Evolutionary conservation across 2,329 filamentous ascomycete species (phyloP).

Genomic region (Lasiodiplodia sp.): DNA sequence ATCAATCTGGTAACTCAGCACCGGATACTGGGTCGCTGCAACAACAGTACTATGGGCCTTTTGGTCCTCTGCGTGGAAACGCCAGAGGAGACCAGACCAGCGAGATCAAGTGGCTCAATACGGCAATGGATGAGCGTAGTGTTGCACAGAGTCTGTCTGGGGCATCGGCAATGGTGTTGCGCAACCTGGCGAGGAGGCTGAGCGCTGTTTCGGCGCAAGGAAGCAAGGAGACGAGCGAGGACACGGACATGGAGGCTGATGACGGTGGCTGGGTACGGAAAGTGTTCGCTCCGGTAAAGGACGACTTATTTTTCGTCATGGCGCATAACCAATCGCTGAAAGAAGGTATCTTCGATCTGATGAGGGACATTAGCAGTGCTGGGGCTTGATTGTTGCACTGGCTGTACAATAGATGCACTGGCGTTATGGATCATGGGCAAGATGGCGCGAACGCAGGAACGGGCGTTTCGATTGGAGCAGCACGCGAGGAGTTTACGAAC

Average conservation of each 20-base stretch:
- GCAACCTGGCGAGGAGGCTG: conserved; percentile 71
- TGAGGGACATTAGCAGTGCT: conserved; percentile 38
- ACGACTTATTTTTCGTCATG: conserved; percentile 72
- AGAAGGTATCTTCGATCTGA: conserved; percentile 46
- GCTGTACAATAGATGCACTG: conserved; percentile 27
- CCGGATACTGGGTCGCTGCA: not conserved
- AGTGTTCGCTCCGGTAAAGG: conserved; percentile 71
- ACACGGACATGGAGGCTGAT: conserved; percentile 56
- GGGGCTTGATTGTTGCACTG: conserved; percentile 6
- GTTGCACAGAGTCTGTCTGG: conserved; percentile 80
- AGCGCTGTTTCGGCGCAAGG: conserved; percentile 35
- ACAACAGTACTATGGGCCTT: not conserved
- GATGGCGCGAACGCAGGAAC: conserved; percentile 6
- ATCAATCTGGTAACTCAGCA: conserved; percentile 62
- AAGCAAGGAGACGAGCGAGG: conserved; percentile 49
- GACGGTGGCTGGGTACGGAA: conserved; percentile 69
- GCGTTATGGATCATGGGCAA: conserved; percentile 12
- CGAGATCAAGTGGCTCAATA: conserved; percentile 52
- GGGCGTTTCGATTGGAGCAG: conserved; percentile 21
- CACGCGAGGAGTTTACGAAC: not conserved
- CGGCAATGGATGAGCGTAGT: conserved; percentile 56
- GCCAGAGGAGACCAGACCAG: conserved; percentile 35
- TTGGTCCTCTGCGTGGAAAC: not conserved
- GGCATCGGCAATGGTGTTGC: conserved; percentile 76
- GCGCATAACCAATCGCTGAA: conserved; percentile 65